Evolutionary conservation across 192 early-diverging fungal species (phyloP), one percentile per base, ranked within the genome.

Genomic region (Coemansia sp.): DNA sequence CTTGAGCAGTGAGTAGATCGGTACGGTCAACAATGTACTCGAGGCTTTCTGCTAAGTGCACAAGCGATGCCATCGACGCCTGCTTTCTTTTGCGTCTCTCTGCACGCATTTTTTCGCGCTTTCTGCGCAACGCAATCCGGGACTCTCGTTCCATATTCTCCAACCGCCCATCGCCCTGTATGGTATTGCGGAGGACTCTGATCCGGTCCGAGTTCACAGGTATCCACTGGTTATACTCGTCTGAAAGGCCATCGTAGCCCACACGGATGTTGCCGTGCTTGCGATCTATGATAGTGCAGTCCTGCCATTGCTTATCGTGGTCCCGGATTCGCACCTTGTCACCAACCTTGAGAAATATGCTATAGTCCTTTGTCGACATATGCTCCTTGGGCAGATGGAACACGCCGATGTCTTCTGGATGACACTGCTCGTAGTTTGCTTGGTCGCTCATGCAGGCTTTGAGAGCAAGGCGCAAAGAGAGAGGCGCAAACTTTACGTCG

Each of bases 121-220:
- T 71, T 14, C 63, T 63, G 17, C 67, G 62, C 45, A 48, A 61
- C 11, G 81, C 66, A 22, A 64, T 38, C 45, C 60, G 69, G 43
- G 65, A 55, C 14, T 71, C 75, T 19, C 42, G 62, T 17, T 65
- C 75, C 52, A 77, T 52, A 40, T 59, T 68, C 63, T 73, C 73
- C 23, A 76, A 62, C 20, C 74, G 71, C 59, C 71, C 66, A 67
- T 78, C 71, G 19, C 59, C 41, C 22, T 71, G 69, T 9, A 81
- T 69, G 0, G 75, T 75, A 33, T 67, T 58, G 32, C 72, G 69
- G 45, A 74, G 73, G 17, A 84, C 72, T 11, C 62, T 55, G 70
- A 84, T 71, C 5, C 83, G 75, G 36, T 74, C 74, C 4, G 79
- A 81, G 54, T 81, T 84, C 40, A 81, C 64, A 0, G 72, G 66